Base-by-base conservation (phyloP, 495 filamentous ascomycete species). In the Tetracladium setigerum region DNA sequence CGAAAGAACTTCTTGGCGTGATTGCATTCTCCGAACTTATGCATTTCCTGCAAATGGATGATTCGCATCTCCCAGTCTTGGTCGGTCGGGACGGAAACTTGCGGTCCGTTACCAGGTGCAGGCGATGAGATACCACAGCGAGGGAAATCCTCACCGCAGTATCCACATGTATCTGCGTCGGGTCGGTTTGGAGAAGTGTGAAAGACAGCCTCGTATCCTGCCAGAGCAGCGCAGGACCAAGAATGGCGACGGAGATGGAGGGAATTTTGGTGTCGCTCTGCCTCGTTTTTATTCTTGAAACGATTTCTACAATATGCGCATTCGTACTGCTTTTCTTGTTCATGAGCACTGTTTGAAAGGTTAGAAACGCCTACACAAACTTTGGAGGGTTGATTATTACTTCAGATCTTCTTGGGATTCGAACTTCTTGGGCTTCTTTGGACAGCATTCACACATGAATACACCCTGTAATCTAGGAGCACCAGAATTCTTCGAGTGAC, bases 221-320 rank as follows among this genome's bases (percentile, higher is more conserved):
- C 71, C n/a, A 98, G 72, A 1, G 89, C 87, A 11, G 88, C 89
- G 63, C 92, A 98, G 1, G 91, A 96, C 92, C 92, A 98, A 33
- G 89, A 96, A 66, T 97, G 88, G n/a, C 83, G 83, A 35, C 92
- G 81, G 6, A 97, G 78, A 64, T 98, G 92, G 13, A 98, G 81
- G 1, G 89, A 95, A 52, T 97, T 98, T 60, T 96, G 92, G 62
- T 98, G 92, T 14, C 92, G 80, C 63, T 98, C 92, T 5, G 92
- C 92, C 69, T 98, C 92, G 53, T 98, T 98, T 65, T 98, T 98
- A 70, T 98, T 98, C 66, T 98, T 98, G 74, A 98, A 98, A 16
- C 90, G 79, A 63, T 97, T 97, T 35, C 82, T 81, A 63, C 92
- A 98, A 64, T 84, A 97, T 14, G 79, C 73, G 62, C 92, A 98